Base-by-base conservation (phyloP, 306 rosid species). In the Castanea sativa region DNA sequence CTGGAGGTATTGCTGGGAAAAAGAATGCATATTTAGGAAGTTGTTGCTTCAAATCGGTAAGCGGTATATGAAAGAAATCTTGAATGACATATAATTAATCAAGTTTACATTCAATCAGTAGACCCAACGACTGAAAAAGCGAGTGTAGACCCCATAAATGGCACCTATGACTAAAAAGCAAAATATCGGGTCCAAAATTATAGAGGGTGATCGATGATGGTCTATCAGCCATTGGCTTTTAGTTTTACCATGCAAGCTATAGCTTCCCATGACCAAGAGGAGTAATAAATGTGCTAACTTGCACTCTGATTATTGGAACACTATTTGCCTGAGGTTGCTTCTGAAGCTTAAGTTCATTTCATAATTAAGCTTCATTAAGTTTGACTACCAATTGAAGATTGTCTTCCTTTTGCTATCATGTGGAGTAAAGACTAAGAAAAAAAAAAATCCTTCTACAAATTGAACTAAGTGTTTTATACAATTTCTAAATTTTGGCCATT, bases 361-460 rank as follows among this genome's bases (percentile, higher is more conserved):
- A 64, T 30, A 64, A 64, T 67, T 67, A 67, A 67, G 23, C 52
- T 9, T 67, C 52, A 67, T 67, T 67, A 67, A 35, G 72, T 20
- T 67, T 67, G 72, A 67, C 52, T 15, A 35, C 0, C 1, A 35
- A 18, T 33, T 35, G 52, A 67, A 59, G 32, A 29, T 63, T 27
- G 38, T 63, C 69, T 14, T 63, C 38, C 69, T 63, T 63, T 63
- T 63, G n/a, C 30, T 29, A 19, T 33, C 13, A 19, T 60, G 72
- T 67, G 52, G 52, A 67, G 71, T 67, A 67, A 10, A 32, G 52
- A 35, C 52, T 67, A 67, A 19, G 72, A 67, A 35, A 67, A 33
- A 15, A 15, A 45, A 35, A 35, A 67, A 35, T 35, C 29, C 20
- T 9, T 35, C 38, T n/a, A 35, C 3, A 33, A 63, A 18, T 18